These are phyloP conservation scores for Penicillium goetzii DNA, from an alignment of 495 filamentous ascomycete genomes.

Conservation along the genomic window DNA sequence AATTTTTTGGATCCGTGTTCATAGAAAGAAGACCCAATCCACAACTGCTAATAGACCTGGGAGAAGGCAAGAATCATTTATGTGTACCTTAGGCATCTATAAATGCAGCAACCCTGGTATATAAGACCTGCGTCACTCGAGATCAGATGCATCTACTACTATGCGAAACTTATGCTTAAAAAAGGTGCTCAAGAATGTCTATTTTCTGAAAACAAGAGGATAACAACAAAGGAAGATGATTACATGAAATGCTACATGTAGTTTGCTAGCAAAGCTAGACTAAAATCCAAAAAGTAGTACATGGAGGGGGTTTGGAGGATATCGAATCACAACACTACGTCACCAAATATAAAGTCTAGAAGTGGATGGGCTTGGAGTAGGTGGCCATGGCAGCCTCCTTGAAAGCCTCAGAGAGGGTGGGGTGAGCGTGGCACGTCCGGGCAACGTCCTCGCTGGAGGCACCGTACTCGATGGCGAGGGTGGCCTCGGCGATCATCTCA, in stretches of 20 bases:
- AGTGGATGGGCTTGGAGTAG: slow-evolving; percentile 95
- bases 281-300: slow-evolving; percentile 44
- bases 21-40: too few species aligned
- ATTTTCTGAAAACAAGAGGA: slow-evolving; percentile 21
- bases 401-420: slow-evolving; percentile 94
- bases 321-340: slow-evolving; percentile 27
- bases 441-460: slow-evolving; percentile 94
- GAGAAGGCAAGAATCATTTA: too few species aligned
- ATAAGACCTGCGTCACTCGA: too few species aligned
- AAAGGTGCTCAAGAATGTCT: background rate
- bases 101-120: too few species aligned
- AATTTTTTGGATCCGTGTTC: background rate
- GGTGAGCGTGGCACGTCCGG: slow-evolving; percentile 95
- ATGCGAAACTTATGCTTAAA: background rate
- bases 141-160: background rate
- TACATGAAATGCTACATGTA: slow-evolving; percentile 53
- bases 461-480: slow-evolving; percentile 94
- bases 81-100: too few species aligned
- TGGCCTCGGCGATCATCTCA: slow-evolving; percentile 99
- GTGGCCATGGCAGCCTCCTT: slow-evolving; percentile 99
- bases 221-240: slow-evolving; percentile 35
- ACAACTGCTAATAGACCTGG: too few species aligned
- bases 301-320: slow-evolving; percentile 34
- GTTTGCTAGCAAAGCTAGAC: slow-evolving; percentile 48
- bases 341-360: slow-evolving; percentile 54